Base-by-base conservation (phyloP, 257 asterid species). In the Primulina eburnea region DNA sequence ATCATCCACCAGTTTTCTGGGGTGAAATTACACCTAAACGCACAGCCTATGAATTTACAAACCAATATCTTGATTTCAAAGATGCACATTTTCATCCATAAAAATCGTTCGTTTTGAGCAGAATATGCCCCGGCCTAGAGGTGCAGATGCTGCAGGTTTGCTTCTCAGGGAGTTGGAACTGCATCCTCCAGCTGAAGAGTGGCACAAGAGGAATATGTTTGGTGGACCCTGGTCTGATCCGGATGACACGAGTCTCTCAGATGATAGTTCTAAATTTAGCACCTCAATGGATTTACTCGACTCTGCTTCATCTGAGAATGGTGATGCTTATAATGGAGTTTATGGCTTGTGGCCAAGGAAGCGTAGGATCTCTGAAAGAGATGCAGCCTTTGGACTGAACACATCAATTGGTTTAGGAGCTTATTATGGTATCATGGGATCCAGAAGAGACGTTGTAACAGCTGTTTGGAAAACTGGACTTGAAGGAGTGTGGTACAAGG, bases 81-180 rank as follows among this genome's bases (percentile, higher is more conserved):
- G 58, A 21, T 28, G 37, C 59, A 35, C 8, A n/a, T 60, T 53
- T 67, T 74, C 69, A 20, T 62, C 38, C 57, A 52, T 52, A 57
- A 34, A 62, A 62, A 43, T 53, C 59, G 10, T 17, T 50, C 37
- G 69, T 62, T 37, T 66, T 70, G 56, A 63, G 72, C 85, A 94
- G 99, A 91, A 89, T 76, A 94, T 94, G 99, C 99, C 99, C 32
- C 90, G 99, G 65, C 99, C 99, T 38, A 91, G 97, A 82, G 99
- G 99, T 78, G 97, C 97, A 62, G 99, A 94, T 84, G 99, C 99
- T 10, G 99, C 99, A n/a, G 99, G 99, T 70, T 73, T 94, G 78
- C 92, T 94, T 59, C 90, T 94, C 40, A 90, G 99, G 64, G 99
- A 94, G 83, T 76, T 94, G 83, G 99, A 94, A 81, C 96, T 94